Conservation (phyloP, 2,329 filamentous ascomycete species). For the Drechslerella dactyloides region DNA sequence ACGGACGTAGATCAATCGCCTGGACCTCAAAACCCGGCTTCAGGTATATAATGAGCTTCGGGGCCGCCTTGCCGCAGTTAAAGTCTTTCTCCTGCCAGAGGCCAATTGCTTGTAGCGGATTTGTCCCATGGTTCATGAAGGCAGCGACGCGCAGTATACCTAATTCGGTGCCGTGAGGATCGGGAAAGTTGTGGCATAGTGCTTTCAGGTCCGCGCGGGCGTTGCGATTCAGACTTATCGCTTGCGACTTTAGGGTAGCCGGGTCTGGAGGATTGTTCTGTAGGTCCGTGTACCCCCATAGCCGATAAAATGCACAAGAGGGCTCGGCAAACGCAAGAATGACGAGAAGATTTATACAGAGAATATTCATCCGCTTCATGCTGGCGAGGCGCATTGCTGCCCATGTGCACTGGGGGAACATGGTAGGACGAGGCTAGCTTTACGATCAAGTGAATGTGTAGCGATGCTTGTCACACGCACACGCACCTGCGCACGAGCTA, state of each 20-base stretch:
- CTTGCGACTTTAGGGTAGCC: slow-evolving; percentile 9
- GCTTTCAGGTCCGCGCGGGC: background rate
- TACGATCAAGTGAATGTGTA: background rate
- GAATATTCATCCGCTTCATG: background rate
- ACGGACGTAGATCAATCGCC: slow-evolving; percentile 21
- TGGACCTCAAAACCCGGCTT: slow-evolving; percentile 15
- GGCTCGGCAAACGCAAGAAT: background rate
- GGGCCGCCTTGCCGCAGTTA: slow-evolving; percentile 14
- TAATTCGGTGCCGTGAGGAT: background rate
- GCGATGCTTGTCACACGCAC: background rate
- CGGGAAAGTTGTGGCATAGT: slow-evolving; percentile 25
- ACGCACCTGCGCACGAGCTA: background rate
- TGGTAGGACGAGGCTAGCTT: background rate
- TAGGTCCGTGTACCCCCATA: slow-evolving; percentile 33
- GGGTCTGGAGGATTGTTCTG: slow-evolving; percentile 5
- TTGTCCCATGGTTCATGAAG: slow-evolving; percentile 30
- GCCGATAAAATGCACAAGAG: slow-evolving; percentile 18
- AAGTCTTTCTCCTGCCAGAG: slow-evolving; percentile 33
- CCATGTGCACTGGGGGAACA: background rate
- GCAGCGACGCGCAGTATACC: slow-evolving; percentile 16
- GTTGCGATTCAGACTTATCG: slow-evolving; percentile 9
- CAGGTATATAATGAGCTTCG: slow-evolving; percentile 19
- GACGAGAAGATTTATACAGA: background rate
- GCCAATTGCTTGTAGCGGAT: slow-evolving; percentile 22
- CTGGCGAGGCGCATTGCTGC: too few species aligned